Evolutionary conservation across 2,329 filamentous ascomycete genomes (phyloP).

Genomic region (Rachicladosporium sp.): DNA sequence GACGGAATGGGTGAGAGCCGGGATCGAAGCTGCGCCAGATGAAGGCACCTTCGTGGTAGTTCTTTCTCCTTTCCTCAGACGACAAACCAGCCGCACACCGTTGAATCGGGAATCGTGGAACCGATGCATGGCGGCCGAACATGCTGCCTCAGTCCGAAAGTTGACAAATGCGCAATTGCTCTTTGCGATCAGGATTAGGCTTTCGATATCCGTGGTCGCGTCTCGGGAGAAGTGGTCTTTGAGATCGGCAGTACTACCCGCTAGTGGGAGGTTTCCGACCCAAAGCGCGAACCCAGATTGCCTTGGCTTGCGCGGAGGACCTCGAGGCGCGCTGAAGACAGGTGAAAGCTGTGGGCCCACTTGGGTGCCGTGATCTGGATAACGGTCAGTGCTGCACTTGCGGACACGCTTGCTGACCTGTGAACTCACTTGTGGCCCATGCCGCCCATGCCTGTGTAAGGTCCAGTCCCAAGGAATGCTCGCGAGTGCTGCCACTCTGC

Average conservation of each 20-base stretch:
- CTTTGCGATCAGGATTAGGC: slow-evolving; percentile 86
- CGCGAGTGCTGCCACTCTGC: too few species aligned
- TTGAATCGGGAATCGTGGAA: slow-evolving; percentile 88
- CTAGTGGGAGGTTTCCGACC: slow-evolving; percentile 86
- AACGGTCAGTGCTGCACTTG: too few species aligned
- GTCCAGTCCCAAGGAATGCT: too few species aligned
- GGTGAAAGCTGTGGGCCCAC: too few species aligned
- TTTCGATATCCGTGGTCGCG: slow-evolving; percentile 64
- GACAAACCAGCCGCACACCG: slow-evolving; percentile 72
- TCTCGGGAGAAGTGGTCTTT: slow-evolving; percentile 83
- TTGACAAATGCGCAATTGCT: slow-evolving; percentile 97
- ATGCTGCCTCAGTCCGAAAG: slow-evolving; percentile 69
- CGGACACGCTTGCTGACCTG: too few species aligned
- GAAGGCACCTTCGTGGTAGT: too few species aligned
- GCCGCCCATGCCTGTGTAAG: too few species aligned
- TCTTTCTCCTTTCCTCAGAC: slow-evolving; percentile 47
- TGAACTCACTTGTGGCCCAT: too few species aligned
- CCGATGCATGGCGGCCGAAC: slow-evolving; percentile 62
- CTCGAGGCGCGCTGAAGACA: slow-evolving; percentile 31
- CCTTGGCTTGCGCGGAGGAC: slow-evolving; percentile 54
- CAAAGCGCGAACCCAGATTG: slow-evolving; percentile 79
- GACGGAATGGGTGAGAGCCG: too few species aligned
- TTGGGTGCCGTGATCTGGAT: too few species aligned
- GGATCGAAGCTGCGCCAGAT: too few species aligned
- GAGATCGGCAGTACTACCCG: slow-evolving; percentile 68